Base-by-base conservation (phyloP, 1,284 basidiomycete species). In the Ceratobasidium sp. region DNA sequence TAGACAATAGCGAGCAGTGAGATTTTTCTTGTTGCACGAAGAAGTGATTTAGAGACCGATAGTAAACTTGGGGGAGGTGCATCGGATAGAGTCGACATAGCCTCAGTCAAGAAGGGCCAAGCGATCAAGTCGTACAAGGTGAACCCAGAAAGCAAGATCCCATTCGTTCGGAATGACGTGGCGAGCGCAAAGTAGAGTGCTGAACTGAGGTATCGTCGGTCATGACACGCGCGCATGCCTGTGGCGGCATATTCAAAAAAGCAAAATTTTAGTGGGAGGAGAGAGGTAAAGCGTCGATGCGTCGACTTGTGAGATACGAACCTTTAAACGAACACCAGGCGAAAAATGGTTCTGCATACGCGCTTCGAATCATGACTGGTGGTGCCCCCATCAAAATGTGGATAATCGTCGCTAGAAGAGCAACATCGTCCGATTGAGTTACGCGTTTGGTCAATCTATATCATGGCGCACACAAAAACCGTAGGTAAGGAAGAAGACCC, bases 311-410 rank as follows among this genome's bases (percentile, higher is more conserved):
- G n/a, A n/a, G n/a, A 80, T n/a, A n/a, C 82, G 81, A 80, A 85
- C 95, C 96, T 80, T 83, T 84, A 79, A 97, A 96, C 0, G 93
- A 91, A 17, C 93, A 82, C 73, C 89, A 87, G 0, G 96, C 92
- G 82, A 93, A 97, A 81, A 95, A 92, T 0, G 95, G 91, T 80
- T 99, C 97, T 56, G 87, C 90, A 79, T 94, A 97, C 0, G 93
- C 88, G 0, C 91, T 90, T 56, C 91, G 86, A 19, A 89, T 86
- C 17, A 95, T 82, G 0, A 92, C 91, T 0, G 89, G 88, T 0
- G 96, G 95, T 44, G 95, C 93, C 47, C 93, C 94, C 0, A 95
- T 89, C 6, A 98, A 79, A 56, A 96, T 84, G 57, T 94, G 95
- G 17, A 98, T 83, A 19, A 91, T 73, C 0, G 90, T 81, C 0